Percentiles rank a stretch among this genome's conserved stretches.
Evolutionary conservation across 2,329 filamentous ascomycete genomes (phyloP).

Genomic region (Fusarium staphyleae): DNA sequence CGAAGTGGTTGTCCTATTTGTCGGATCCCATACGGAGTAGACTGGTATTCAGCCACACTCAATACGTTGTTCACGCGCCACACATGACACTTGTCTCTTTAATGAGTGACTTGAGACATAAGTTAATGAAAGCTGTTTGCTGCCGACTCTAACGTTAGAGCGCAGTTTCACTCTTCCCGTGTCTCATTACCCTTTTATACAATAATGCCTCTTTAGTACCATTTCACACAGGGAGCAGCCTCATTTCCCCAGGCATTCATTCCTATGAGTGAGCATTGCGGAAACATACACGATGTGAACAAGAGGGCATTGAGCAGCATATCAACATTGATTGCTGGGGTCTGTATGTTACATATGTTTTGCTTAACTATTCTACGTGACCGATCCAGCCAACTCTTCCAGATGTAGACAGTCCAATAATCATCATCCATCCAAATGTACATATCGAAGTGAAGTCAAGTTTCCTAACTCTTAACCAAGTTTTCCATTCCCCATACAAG

Average conservation of each 20-base stretch:
- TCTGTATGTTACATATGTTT: constrained; percentile 6
- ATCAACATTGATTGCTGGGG: constrained; percentile 21
- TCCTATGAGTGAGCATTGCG: too few species aligned
- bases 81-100: constrained; percentile 2
- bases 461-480: not conserved
- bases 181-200: constrained; percentile 6
- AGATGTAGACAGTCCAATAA: constrained; percentile 16
- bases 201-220: not conserved
- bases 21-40: not conserved
- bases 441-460: constrained; percentile 34
- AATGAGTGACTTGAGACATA: not conserved
- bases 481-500: not conserved
- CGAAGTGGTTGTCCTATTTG: too few species aligned
- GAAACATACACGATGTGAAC: too few species aligned
- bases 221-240: not conserved
- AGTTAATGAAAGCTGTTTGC: not conserved
- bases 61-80: constrained; percentile 18
- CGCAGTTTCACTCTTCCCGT: not conserved
- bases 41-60: constrained; percentile 27
- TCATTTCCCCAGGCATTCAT: not conserved
- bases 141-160: not conserved
- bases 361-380: constrained; percentile 8
- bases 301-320: not conserved
- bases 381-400: constrained; percentile 17
- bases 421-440: constrained; percentile 32